Conservation (phyloP, 352 stramenopile genomes). For the Phytopythium helicoides region DNA sequence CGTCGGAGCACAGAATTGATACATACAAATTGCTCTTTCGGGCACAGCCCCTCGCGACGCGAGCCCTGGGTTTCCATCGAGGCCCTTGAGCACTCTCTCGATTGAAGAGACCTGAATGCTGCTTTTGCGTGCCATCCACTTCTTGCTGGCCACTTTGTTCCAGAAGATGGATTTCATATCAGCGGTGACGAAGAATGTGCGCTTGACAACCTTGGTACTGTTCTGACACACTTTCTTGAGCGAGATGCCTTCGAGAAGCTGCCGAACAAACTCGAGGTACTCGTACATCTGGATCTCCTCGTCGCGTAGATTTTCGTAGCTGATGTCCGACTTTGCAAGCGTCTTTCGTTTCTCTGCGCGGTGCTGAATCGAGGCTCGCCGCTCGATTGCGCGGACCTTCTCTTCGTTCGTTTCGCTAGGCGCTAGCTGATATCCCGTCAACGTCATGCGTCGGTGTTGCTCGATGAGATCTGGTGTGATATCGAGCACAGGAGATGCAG, state of each 20-base stretch:
- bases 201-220: constrained; percentile 55
- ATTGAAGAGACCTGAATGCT: constrained; percentile 41
- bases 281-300: constrained; percentile 67
- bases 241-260: constrained; percentile 51
- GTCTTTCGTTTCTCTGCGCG: constrained; percentile 44
- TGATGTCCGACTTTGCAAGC: constrained; percentile 48
- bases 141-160: constrained; percentile 47
- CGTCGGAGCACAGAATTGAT: constrained; percentile 41
- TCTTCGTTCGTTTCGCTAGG: constrained; percentile 17
- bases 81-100: constrained; percentile 43
- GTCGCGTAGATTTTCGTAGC: constrained; percentile 58
- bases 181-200: constrained; percentile 50
- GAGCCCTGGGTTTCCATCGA: constrained; percentile 30
- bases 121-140: constrained; percentile 45
- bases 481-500: background rate
- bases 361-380: constrained; percentile 41
- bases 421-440: background rate
- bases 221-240: constrained; percentile 69
- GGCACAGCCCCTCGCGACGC: constrained; percentile 14
- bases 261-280: constrained; percentile 70
- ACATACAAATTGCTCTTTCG: constrained; percentile 40
- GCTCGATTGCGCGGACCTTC: constrained; percentile 31
- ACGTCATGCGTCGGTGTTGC: constrained; percentile 3
- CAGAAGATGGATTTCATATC: constrained; percentile 53
- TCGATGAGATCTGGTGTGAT: constrained; percentile 7